Base-by-base conservation (phyloP, 345 rosid genomes). In the Salix exigua region DNA sequence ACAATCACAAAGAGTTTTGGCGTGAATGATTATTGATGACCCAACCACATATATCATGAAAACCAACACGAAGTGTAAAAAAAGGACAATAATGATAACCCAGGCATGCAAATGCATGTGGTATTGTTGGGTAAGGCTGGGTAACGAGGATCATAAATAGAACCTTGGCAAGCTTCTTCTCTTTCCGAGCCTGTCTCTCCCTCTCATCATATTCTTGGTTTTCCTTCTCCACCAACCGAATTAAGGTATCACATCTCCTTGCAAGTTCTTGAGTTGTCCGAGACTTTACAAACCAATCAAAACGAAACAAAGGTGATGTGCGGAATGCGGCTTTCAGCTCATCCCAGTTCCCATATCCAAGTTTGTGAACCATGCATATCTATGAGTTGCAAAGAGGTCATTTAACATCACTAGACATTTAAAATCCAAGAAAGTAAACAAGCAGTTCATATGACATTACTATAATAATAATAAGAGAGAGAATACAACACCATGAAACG, bases 341-440 rank as follows among this genome's bases (percentile, higher is more conserved):
- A 71, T 96, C 99, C 98, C 99, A 96, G 71, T 96, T 93, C 74
- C 99, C 99, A 82, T 96, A 93, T 8, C 99, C 98, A 84, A 96
- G 97, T 81, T 92, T 89, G 89, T 93, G 98, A 77, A 96, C 90
- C 98, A 90, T 96, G 92, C 99, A 93, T 79, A 93, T 89, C 99
- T 93, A 90, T 61, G 28, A 16, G 51, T 63, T 33, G 66, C 38
- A 70, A 77, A 38, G 53, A 9, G 23, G 63, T 64, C 35, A 37
- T 75, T 69, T 62, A 70, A 75, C 38, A 17, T 23, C n/a, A 10
- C 7, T 17, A 14, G 37, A 61, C 12, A 30, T 55, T 73, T 42
- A 64, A 21, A 26, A 37, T 44, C 44, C 50, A 25, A 46, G 19
- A 62, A 40, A 75, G 33, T 55, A 19, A 67, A 53, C 11, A 46